Base-by-base conservation (phyloP, 805 yeast species). In the Ogataea salicorniae region DNA sequence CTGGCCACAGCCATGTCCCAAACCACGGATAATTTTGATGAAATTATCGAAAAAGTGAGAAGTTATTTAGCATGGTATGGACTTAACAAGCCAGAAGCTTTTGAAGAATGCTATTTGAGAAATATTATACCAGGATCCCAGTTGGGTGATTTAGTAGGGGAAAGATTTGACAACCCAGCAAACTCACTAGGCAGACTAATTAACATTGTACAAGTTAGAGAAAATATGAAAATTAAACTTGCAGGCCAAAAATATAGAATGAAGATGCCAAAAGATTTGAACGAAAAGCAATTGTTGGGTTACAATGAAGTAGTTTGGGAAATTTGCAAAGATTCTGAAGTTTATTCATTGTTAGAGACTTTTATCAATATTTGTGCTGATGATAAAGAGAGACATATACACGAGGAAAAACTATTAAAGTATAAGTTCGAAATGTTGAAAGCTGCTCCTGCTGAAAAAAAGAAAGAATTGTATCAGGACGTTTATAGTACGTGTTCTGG, bases 401-500 rank as follows among this genome's bases (percentile, higher is more conserved):
- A 74, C 38, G 96, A 94, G 64, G 80, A 78, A 17, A 73, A 76
- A 37, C 73, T 75, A 54, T 63, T 94, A 36, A 72, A 74, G 46
- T 80, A 81, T 59, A 75, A 78, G 49, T 76, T 80, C 49, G 75
- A 75, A 17, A 64, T 79, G 39, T 64, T 90, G 44, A 71, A 68
- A 47, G 71, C 76, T 2, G 70, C 79, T 34, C 88, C 94, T 6
- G 45, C 48, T 0, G 62, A 62, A 0, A 52, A 56, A 2, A 81
- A 83, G 46, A 60, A 63, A 15, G 49, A 47, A 2, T 56, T 75
- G 26, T 68, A 69, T 9, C 55, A 57, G 1, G 74, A 76, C 26
- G 66, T 90, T 4, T 68, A 69, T 39, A 79, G 76, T 9, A 73
- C 80, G 75, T 79, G 80, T 0, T 82, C 80, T 14, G 95, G 85